Percentiles rank a stretch among this genome's conserved stretches.
Evolutionary conservation across 352 stramenopile species (phyloP).

Genomic region (Globisporangium viniferum): DNA sequence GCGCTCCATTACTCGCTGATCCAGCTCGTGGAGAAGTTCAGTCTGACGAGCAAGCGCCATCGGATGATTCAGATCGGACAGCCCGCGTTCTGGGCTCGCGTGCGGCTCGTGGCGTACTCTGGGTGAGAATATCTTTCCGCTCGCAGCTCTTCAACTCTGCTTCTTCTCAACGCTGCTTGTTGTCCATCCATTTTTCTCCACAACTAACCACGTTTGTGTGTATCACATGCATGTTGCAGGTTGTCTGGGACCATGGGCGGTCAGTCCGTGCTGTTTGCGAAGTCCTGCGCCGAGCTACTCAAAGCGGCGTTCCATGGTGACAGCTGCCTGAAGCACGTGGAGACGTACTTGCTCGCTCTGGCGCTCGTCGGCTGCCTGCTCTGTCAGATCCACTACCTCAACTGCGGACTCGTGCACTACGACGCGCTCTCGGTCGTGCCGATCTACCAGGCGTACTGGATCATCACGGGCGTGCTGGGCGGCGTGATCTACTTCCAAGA

Average conservation of each 20-base stretch:
- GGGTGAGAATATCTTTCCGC: constrained; percentile 19
- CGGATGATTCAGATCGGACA: constrained; percentile 75
- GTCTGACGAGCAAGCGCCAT: constrained; percentile 65
- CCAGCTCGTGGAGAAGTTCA: constrained; percentile 60
- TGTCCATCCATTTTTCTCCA: neutral
- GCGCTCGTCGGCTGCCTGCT: constrained; percentile 59
- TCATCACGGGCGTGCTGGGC: constrained; percentile 85
- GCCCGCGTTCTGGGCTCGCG: constrained; percentile 53
- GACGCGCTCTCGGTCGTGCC: constrained; percentile 83
- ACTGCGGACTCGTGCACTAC: constrained; percentile 70
- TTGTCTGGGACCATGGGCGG: constrained; percentile 75
- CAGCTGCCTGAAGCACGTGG: constrained; percentile 50
- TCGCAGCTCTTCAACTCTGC: neutral
- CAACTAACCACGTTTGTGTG: neutral
- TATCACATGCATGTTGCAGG: constrained; percentile 10
- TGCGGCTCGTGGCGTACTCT: constrained; percentile 76
- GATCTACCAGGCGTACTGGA: constrained; percentile 89
- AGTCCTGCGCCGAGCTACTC: constrained; percentile 74
- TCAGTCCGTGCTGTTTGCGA: constrained; percentile 85
- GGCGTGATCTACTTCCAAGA: constrained; percentile 92
- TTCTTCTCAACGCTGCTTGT: neutral
- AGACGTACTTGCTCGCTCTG: constrained; percentile 67
- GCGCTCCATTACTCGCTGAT: constrained; percentile 60
- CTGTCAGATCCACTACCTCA: constrained; percentile 79
- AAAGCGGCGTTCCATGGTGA: constrained; percentile 71